Evolutionary conservation across 257 asterid genomes (phyloP), one percentile per base, ranked within the genome.

Genomic region (Solanum sitiens): DNA sequence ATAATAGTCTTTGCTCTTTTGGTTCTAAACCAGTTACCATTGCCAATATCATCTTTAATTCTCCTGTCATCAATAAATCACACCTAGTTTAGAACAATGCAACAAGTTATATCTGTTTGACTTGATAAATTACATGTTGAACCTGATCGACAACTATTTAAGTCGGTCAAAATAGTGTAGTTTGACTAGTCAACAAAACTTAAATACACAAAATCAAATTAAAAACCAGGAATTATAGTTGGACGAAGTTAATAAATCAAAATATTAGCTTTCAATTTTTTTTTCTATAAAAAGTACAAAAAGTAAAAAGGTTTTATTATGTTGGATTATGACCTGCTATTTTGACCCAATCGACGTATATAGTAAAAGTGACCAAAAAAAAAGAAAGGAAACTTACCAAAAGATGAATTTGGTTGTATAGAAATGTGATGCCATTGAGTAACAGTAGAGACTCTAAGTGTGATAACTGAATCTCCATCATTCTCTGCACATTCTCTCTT

Each of bases 341-440:
- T 40, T 77, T 44, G 35, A 11, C 25, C n/a, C n/a, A n/a, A n/a
- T n/a, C n/a, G n/a, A n/a, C 8, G 2, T 5, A 76, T 7, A 74
- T 14, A 25, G 63, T 5, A 15, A 70, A 75, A 35, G 21, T 42
- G 12, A 53, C 37, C 6, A 11, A 73, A 84, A 75, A 9, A n/a
- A n/a, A n/a, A n/a, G n/a, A 56, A 13, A 11, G 77, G 14, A 23
- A 18, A 85, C 86, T 88, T 91, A 95, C 98, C 98, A 88, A 95
- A 95, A 23, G 98, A 94, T n/a, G 98, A 94, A 86, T 96, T 94
- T 23, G 98, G 83, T 87, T 88, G 93, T 33, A 92, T 53, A 5
- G 95, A 91, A 12, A 95, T 89, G 45, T 93, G 90, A 50, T 95
- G 98, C 82, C 90, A 94, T 2, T 91, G 89, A 0, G 96, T 90